These are phyloP conservation scores for Synchytrium microbalum DNA, from an alignment of 371 early-diverging fungal species.

Conservation along the genomic window DNA sequence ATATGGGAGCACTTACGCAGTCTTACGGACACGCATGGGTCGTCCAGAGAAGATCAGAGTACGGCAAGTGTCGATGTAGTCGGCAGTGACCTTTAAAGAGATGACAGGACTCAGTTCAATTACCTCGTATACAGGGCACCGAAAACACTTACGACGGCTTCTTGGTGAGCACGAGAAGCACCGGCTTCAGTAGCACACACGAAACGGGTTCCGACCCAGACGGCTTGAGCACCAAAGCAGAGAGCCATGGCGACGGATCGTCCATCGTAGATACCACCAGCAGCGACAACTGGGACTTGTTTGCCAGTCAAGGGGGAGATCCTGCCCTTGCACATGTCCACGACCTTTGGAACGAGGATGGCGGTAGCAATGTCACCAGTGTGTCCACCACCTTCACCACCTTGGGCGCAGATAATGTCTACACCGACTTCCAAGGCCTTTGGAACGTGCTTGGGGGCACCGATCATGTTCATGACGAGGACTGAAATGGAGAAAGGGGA, in stretches of 20 bases:
- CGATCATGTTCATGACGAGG: too few relatives aligned
- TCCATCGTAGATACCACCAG: conserved; percentile 28
- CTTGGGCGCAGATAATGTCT: conserved; percentile 38
- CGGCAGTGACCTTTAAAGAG: too few relatives aligned
- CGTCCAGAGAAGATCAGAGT: too few relatives aligned
- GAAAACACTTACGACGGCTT: conserved; percentile 26
- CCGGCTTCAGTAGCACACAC: conserved; percentile 31
- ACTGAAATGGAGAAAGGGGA: too few relatives aligned
- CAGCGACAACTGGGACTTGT: conserved; percentile 28
- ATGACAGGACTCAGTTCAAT: too few relatives aligned
- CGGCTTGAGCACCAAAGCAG: conserved; percentile 30
- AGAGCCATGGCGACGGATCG: conserved; percentile 29
- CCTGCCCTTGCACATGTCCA: conserved; percentile 28
- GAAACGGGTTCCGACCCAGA: conserved; percentile 36
- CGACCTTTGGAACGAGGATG: conserved; percentile 32
- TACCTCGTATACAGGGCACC: conserved; percentile 11
- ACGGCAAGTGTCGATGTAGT: too few relatives aligned
- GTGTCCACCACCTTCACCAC: conserved; percentile 33
- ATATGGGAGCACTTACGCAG: too few relatives aligned
- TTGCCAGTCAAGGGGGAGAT: conserved; percentile 20
- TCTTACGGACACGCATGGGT: too few relatives aligned
- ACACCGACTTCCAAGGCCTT: too few relatives aligned
- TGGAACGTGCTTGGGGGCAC: too few relatives aligned
- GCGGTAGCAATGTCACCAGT: conserved; percentile 32
- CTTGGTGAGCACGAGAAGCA: conserved; percentile 29